These are phyloP conservation scores for Zasmidium angulare DNA, from an alignment of 2,329 filamentous ascomycete genomes.

Conservation along the genomic window DNA sequence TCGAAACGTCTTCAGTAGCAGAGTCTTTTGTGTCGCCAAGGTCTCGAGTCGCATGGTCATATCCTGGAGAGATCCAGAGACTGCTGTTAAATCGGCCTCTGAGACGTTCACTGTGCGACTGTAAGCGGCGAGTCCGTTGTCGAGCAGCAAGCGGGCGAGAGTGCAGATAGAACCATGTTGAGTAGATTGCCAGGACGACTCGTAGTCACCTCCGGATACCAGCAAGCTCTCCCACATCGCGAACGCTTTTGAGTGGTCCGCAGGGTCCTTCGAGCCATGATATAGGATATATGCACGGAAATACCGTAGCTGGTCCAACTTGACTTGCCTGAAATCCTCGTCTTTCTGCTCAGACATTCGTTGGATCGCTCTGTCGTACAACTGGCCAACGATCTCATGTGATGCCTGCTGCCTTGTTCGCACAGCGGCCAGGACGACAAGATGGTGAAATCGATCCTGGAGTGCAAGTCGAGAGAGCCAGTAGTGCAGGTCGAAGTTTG, in stretches of 20 bases:
- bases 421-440: not conserved
- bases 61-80: not conserved
- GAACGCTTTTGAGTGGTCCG: not conserved
- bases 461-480: not conserved
- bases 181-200: not conserved
- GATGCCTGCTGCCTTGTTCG: not conserved
- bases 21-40: not conserved
- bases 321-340: not conserved
- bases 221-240: not conserved
- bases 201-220: not conserved
- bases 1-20: not conserved
- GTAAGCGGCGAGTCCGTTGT: not conserved
- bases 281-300: not conserved
- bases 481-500: not conserved
- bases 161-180: not conserved
- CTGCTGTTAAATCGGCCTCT: not conserved
- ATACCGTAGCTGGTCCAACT: not conserved
- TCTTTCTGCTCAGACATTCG: not conserved
- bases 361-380: not conserved
- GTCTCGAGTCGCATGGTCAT: not conserved
- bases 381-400: not conserved
- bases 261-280: not conserved
- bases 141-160: not conserved
- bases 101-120: not conserved
- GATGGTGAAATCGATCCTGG: not conserved